phyloP scores from a whole-genome alignment of 495 filamentous ascomycete species.

The Astrothelium subdiscretum region DNA sequence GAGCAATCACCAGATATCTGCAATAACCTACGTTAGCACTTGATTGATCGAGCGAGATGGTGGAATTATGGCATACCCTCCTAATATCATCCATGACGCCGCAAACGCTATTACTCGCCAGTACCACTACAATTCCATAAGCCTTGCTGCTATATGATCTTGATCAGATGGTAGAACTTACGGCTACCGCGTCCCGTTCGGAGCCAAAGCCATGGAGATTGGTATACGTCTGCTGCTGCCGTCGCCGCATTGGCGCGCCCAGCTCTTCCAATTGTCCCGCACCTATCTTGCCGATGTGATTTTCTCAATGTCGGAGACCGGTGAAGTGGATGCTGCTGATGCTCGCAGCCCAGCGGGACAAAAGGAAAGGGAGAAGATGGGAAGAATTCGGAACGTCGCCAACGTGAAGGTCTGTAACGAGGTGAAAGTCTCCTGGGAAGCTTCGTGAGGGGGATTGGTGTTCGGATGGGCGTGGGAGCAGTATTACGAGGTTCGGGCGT shows the following conservation, averaged over 20 bases:
- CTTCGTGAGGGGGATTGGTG: background rate
- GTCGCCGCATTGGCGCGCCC: constrained; percentile 9
- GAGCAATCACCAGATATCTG: constrained; percentile 27
- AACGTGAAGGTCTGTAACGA: background rate
- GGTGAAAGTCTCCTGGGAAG: background rate
- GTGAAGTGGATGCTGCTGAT: background rate
- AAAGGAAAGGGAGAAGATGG: background rate
- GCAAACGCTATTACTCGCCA: constrained; percentile 25
- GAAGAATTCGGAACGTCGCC: background rate
- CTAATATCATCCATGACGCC: constrained; percentile 26
- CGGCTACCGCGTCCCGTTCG: constrained; percentile 8
- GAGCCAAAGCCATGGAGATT: constrained; percentile 4
- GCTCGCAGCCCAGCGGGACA: background rate
- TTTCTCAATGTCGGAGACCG: background rate
- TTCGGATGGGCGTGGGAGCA: background rate
- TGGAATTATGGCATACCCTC: constrained; percentile 14
- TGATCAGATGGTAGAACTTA: background rate
- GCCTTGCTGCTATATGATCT: background rate
- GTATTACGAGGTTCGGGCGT: background rate
- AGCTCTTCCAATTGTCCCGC: background rate
- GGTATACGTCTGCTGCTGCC: constrained; percentile 11
- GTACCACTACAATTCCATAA: constrained; percentile 18
- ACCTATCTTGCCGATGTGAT: background rate
- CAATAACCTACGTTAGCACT: background rate
- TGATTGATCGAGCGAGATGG: background rate